phyloP scores from a whole-genome alignment of 2,329 filamentous ascomycete genomes.

The Nemania sp. region DNA sequence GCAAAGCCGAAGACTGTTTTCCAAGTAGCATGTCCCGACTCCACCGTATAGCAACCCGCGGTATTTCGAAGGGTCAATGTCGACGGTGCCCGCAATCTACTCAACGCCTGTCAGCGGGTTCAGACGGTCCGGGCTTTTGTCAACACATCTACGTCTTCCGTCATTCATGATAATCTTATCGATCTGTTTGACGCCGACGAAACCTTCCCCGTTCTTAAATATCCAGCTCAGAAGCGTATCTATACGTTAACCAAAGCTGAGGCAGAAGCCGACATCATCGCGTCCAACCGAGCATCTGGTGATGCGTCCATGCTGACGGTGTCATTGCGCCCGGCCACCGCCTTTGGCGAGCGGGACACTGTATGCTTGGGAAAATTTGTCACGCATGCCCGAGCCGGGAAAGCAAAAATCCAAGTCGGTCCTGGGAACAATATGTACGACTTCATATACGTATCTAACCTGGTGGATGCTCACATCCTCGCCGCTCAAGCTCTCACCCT shows the following conservation, averaged over 20 bases:
- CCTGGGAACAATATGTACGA: constrained; percentile 49
- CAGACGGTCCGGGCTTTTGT: constrained; percentile 40
- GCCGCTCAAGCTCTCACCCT: constrained; percentile 46
- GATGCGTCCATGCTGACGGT: constrained; percentile 38
- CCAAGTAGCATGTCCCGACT: constrained; percentile 5
- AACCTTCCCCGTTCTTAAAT: constrained; percentile 37
- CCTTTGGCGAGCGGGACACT: constrained; percentile 40
- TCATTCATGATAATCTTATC: constrained; percentile 40
- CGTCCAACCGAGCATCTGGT: constrained; percentile 38
- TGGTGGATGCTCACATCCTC: constrained; percentile 46
- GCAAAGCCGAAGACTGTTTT: not conserved
- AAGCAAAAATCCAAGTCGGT: constrained; percentile 43
- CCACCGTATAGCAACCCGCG: constrained; percentile 24
- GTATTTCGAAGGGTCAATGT: constrained; percentile 40
- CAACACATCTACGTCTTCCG: constrained; percentile 40
- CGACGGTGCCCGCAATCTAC: constrained; percentile 38
- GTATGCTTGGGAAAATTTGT: constrained; percentile 39
- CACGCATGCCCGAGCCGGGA: constrained; percentile 35
- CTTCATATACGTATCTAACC: constrained; percentile 48
- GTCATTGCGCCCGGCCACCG: constrained; percentile 35
- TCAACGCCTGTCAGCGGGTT: constrained; percentile 25
- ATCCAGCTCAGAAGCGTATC: constrained; percentile 40
- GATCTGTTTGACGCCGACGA: constrained; percentile 38
- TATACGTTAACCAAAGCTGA: constrained; percentile 43
- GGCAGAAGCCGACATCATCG: constrained; percentile 40